These are phyloP conservation scores for Chaetomium olivaceum DNA, from an alignment of 2,329 filamentous ascomycete genomes.

Conservation along the genomic window DNA sequence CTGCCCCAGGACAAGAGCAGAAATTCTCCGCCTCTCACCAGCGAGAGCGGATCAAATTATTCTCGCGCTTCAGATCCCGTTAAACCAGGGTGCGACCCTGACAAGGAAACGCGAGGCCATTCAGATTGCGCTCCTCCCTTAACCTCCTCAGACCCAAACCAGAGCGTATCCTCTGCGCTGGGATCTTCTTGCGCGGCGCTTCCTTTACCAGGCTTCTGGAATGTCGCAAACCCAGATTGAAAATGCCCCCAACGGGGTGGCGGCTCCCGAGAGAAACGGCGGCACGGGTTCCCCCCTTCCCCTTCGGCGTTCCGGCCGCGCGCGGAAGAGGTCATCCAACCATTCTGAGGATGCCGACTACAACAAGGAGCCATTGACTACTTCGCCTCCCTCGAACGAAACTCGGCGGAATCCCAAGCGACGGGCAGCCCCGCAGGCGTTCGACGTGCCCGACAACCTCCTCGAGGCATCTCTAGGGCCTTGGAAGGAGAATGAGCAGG, in stretches of 20 bases:
- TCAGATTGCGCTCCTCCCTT: no score
- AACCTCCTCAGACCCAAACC: neutral
- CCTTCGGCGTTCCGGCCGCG: slow-evolving; percentile 27
- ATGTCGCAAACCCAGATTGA: slow-evolving; percentile 1
- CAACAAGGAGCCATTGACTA: neutral
- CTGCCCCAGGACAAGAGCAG: no score
- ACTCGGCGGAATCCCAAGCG: slow-evolving; percentile 31
- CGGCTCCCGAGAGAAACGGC: neutral
- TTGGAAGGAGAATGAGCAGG: slow-evolving; percentile 53
- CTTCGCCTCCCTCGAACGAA: neutral
- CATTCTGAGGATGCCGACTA: slow-evolving; percentile 10
- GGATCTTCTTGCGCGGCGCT: neutral
- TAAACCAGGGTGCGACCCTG: no score
- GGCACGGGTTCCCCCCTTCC: neutral
- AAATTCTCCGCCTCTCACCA: no score
- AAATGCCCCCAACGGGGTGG: neutral
- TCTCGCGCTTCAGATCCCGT: no score
- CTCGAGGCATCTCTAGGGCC: slow-evolving; percentile 50
- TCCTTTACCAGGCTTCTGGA: neutral
- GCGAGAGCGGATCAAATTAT: no score
- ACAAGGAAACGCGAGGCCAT: no score
- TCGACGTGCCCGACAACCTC: slow-evolving; percentile 43
- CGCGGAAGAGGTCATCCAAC: slow-evolving; percentile 17
- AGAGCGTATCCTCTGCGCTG: neutral
- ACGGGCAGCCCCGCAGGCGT: slow-evolving; percentile 33